Base-by-base conservation (phyloP, 768 basidiomycete genomes). In the Holtermannia corniformis region DNA sequence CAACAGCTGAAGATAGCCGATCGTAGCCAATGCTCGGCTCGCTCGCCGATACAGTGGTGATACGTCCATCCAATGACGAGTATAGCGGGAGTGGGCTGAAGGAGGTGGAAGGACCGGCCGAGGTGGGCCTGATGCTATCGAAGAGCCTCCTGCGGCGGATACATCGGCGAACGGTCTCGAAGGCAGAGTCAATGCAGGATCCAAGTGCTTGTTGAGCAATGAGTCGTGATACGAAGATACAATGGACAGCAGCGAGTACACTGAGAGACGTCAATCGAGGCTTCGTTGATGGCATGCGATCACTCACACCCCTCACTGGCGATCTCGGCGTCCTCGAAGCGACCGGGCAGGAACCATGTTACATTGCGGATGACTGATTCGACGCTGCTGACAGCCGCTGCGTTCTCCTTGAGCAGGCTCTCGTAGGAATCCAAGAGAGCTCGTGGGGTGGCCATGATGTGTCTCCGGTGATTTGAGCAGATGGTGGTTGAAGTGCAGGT, bases 271-370 rank as follows among this genome's bases (percentile, higher is more conserved):
- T 12, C 0, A 50, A 41, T 56, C 24, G 51, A 27, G 23, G 1
- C 12, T 3, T 14, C n/a, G 20, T n/a, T 50, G 21, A 20, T 5
- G 5, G 11, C 12, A 25, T 25, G 26, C 12, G 16, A 49, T 19
- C 56, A 86, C 90, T 79, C 61, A 93, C 92, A 77, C 65, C 85
- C 82, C 80, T 97, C 93, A 12, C 89, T 90, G 55, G 87, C 91
- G 47, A 97, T 76, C 72, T 96, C 92, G 44, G 91, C 90, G 78
- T 96, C 92, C 74, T 89, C 90, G 80, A 97, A 96, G 59, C 91
- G 80, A 55, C 92, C 92, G 7, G 93, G 93, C 42, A 97, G 75
- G 63, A 97, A 83, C 91, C 92, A 97, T 44, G 90, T 91, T 53
- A 96, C 74, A 37, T 89, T 91, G 59, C 89, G 78, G 58, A 97